Base-by-base conservation (phyloP, 495 filamentous ascomycete species). In the Trichoderma gamsii region DNA sequence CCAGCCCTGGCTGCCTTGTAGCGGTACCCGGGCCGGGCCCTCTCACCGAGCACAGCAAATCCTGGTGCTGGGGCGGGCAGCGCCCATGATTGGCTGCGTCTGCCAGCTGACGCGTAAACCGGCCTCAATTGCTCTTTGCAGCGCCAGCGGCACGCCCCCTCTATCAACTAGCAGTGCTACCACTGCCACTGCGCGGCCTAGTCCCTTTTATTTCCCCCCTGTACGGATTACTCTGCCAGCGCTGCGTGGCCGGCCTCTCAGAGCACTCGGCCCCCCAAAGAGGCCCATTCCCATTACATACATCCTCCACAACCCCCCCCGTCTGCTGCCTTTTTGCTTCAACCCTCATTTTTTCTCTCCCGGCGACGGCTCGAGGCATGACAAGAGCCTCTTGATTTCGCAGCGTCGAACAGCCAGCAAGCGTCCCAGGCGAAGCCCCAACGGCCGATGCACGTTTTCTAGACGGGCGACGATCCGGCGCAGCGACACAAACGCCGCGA, bases 51-150 rank as follows among this genome's bases (percentile, higher is more conserved):
- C 56, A 61, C 9, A 61, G 56, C 56, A 21, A 61, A 13, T 32
- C 25, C 56, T 61, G 23, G 56, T 56, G 56, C 23, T 32, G 56
- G 56, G 27, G 23, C 56, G 16, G 25, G 56, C 56, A 21, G 56
- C 56, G 56, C 15, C 66, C 15, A 9, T 56, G 66, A 67, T 67
- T 67, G 66, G 66, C 46, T 51, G 46, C 21, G n/a, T 11, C n/a
- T 11, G 11, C 66, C 49, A 67, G 66, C 66, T 67, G 43, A 67
- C 66, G 66, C 66, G 66, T 67, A 67, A 67, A 67, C 66, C 49
- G 66, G 46, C 66, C 35, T 32, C 66, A 35, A 3, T 51, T 13
- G 27, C 44, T 67, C 49, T 65, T 18, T 11, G 15, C 41, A 25
- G 63, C 21, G 63, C 21, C 13, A 65, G 35, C 8, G 32, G 63